phyloP scores from a whole-genome alignment of 2,329 filamentous ascomycete species.

The Ophiostoma ulmi region DNA sequence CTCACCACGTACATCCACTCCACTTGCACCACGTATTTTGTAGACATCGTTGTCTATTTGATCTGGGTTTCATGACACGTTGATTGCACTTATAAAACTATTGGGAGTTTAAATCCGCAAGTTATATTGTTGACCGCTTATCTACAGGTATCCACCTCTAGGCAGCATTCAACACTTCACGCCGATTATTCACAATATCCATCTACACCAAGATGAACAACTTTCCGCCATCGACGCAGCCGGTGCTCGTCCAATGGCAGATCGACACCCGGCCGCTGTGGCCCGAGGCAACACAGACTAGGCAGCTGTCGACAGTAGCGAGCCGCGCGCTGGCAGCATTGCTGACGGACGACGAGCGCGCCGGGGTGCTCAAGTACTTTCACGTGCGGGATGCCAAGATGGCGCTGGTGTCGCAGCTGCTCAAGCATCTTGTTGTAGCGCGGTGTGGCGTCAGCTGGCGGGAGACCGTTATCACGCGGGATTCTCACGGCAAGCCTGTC shows the following conservation, averaged over 20 bases:
- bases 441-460: constrained; percentile 55
- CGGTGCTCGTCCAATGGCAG: constrained; percentile 54
- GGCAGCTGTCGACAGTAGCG: constrained; percentile 45
- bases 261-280: constrained; percentile 57
- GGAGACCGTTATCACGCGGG: constrained; percentile 51
- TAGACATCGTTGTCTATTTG: not conserved
- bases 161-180: too few relatives aligned
- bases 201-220: not conserved
- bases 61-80: not conserved
- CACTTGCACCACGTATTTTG: constrained; percentile 5
- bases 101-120: not conserved
- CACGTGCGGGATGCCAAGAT: constrained; percentile 69
- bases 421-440: constrained; percentile 66
- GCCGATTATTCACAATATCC: too few relatives aligned
- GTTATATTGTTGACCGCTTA: not conserved
- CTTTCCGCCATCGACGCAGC: constrained; percentile 20
- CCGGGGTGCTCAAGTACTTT: constrained; percentile 55
- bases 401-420: constrained; percentile 63
- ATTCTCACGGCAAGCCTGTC: constrained; percentile 51
- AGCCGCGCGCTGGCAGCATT: constrained; percentile 46
- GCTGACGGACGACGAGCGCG: constrained; percentile 51
- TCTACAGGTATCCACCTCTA: not conserved
- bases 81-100: not conserved
- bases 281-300: constrained; percentile 47
- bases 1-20: constrained; percentile 10